Evolutionary conservation across 805 yeast genomes (phyloP), one percentile per base, ranked within the genome.

Genomic region (Candida nanaspora): DNA sequence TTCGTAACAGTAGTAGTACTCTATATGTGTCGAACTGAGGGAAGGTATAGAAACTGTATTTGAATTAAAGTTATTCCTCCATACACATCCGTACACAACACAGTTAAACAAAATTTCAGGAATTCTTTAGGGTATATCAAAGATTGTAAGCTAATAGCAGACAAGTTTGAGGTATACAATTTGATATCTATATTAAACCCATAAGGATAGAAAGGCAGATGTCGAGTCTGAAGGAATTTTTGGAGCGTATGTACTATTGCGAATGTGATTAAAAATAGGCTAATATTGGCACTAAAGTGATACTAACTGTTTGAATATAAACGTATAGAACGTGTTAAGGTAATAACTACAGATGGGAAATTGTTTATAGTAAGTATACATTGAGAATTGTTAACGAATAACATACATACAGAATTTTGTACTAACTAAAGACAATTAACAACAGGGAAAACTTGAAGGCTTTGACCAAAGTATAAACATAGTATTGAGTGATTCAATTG

Each of bases 391-490:
- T 6, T 22, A 6, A 23, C n/a, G 15, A 13, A 7, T 18, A 15
- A 33, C 14, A 21, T 4, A 6, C 29, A 15, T 19, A n/a, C n/a
- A n/a, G n/a, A n/a, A 2, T 33, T 32, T 11, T 4, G 11, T 28
- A 28, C 30, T 28, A 23, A 19, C 23, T 30, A 11, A 11, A 16
- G 39, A 42, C 42, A 33, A 35, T 43, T 7, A 13, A 50, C 28
- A n/a, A 27, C 18, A 46, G 50, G 81, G 78, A 4, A 61, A 51
- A 18, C 51, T 76, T 15, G 72, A 69, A 47, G 87, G 89, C 6
- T 82, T 66, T 50, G 91, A 83, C 55, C 75, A 78, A 46, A 66
- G 76, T 35, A 74, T 84, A 20, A 83, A 83, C 52, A 51, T 83
- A 28, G 64, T 82, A 31, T 58, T 82, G 32, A 61, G 75, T 3